Base-by-base conservation (phyloP, 2,329 filamentous ascomycete genomes). In the Kalmusia sp. region DNA sequence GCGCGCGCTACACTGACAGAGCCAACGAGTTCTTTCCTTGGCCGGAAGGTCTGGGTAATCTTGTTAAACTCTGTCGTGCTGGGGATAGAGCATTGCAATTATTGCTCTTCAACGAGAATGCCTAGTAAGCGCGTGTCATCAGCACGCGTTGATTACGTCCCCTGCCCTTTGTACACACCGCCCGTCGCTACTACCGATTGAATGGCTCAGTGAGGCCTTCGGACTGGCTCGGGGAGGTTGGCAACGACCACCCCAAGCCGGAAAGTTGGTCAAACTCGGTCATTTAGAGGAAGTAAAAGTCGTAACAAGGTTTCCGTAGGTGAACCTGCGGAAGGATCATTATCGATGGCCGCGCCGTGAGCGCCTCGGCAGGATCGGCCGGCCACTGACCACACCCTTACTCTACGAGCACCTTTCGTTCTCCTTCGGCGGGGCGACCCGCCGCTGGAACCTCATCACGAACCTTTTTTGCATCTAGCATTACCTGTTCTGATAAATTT, bases 21-120 rank as follows among this genome's bases (percentile, higher is more conserved):
- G 72, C 71, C 72, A 77, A 72, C 70, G 69, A 77, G 72, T 76
- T 70, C 66, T 72, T 71, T 64, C 58, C 67, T 76, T 76, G 69
- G 64, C 72, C 71, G 67, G 65, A 71, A n/a, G n/a, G n/a, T n/a
- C n/a, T n/a, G n/a, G n/a, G n/a, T 77, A 68, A 69, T 65, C 59
- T 72, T 64, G 67, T 68, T 77, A 77, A 77, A n/a, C n/a, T n/a
- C n/a, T n/a, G n/a, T n/a, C 43, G 17, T 57, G 19, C 46, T 57
- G 46, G 24, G 67, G 71, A 76, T 77, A 77, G 67, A 76, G 72
- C 68, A 76, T 76, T 76, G 67, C 70, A 76, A 76, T 76, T 76
- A 76, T 77, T 76, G 69, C 74, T 75, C 71, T 77, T 77, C 71
- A 76, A 76, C 70, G 71, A 77, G 71, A 76, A 77, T 77, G 54